Base-by-base conservation (phyloP, 106 monocot genomes). In the Agapanthus africanus region DNA sequence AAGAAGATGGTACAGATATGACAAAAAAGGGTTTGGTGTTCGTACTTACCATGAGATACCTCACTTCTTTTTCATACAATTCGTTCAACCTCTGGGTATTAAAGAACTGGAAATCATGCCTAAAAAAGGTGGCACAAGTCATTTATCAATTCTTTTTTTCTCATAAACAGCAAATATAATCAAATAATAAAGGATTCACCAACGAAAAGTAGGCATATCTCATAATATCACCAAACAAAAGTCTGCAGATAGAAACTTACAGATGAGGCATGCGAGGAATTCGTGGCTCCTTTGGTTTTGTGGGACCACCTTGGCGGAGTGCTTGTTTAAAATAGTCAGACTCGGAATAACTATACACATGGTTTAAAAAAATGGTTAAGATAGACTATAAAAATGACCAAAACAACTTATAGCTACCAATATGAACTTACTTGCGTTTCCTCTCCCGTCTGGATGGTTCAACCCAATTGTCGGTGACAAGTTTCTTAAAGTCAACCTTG, bases 91-190 rank as follows among this genome's bases (percentile, higher is more conserved):
- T 90, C 65, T 90, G 87, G 15, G 80, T 93, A 50, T 99, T 93
- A 46, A 93, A 99, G 79, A 99, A 99, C 85, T 99, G 99, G 73
- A 99, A 99, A 78, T 99, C 99, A 76, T 99, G 87, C 74, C 99
- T 99, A 79, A 69, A 81, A 84, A 59, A 49, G 9, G 26, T n/a
- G 68, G 11, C 38, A 59, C 4, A 52, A 41, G 44, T 23, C 32
- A 36, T n/a, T 22, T 32, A 57, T n/a, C 41, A 59, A 56, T 37
- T 65, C 13, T 68, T 7, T n/a, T n/a, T 54, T 38, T 60, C 11
- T 35, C 44, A 14, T 34, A 39, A 50, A 38, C 19, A 57, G 22
- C 33, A 40, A 47, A 70, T 31, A 30, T 11, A 63, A 0, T 27
- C 16, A 47, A n/a, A 1, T 35, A 63, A 27, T 63, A 27, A 25